Evolutionary conservation across 2,329 filamentous ascomycete genomes (phyloP).

Genomic region (Pseudogymnoascus sp.): DNA sequence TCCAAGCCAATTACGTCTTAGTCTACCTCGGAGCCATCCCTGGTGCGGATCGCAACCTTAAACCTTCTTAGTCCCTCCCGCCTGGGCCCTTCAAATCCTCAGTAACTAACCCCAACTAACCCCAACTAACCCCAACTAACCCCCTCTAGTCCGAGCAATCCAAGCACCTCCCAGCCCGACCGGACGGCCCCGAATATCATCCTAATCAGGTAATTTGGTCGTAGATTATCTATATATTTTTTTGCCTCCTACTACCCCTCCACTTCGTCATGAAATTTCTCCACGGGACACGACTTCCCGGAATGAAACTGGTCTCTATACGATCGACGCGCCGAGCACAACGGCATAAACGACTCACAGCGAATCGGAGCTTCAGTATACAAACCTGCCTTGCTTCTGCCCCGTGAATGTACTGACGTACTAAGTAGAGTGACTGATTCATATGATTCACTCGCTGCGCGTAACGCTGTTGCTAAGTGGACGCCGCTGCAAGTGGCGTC

Average conservation of each 20-base stretch:
- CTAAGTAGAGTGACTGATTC: background rate
- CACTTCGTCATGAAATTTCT: background rate
- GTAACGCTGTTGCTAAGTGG: background rate
- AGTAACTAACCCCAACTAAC: no score
- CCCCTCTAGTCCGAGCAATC: background rate
- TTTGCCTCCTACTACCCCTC: background rate
- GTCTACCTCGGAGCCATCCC: constrained; percentile 5
- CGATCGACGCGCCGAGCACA: background rate
- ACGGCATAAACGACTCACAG: background rate
- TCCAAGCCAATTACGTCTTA: background rate
- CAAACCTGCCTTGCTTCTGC: background rate
- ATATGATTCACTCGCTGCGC: background rate
- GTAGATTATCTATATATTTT: background rate
- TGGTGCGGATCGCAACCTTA: constrained; percentile 12
- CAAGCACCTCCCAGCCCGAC: background rate
- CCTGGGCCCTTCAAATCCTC: background rate
- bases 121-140: no score
- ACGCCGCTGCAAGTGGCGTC: background rate
- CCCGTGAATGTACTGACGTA: background rate
- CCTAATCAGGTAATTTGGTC: background rate
- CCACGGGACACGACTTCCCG: background rate
- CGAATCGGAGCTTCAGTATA: background rate
- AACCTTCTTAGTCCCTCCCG: background rate
- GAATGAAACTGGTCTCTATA: background rate
- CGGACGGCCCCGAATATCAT: background rate